Evolutionary conservation across 768 basidiomycete genomes (phyloP).

Genomic region (Sarcodon aspratus): DNA sequence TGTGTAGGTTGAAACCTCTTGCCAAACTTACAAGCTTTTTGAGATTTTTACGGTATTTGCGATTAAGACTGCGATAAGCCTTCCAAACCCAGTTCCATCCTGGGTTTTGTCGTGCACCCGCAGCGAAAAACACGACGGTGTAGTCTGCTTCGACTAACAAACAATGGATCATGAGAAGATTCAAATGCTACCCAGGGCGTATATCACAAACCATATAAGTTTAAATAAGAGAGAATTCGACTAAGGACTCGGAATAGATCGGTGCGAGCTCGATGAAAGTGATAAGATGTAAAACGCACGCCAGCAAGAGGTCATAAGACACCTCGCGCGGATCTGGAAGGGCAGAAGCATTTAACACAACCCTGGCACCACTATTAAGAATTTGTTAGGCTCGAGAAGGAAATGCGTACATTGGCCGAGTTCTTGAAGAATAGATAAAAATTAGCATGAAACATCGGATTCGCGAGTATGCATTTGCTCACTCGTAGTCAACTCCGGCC

Average conservation of each 20-base stretch:
- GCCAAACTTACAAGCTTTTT: constrained; percentile 55
- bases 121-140: constrained; percentile 78
- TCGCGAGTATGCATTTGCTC: constrained; percentile 16
- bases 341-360: constrained; percentile 73
- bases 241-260: constrained; percentile 24
- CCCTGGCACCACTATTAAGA: constrained; percentile 32
- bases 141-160: constrained; percentile 76
- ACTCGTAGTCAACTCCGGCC: constrained; percentile 88
- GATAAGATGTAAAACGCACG: constrained; percentile 32
- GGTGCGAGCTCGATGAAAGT: constrained; percentile 4
- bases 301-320: constrained; percentile 65
- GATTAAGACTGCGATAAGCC: constrained; percentile 67
- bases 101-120: constrained; percentile 63
- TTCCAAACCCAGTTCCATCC: constrained; percentile 91
- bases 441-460: not conserved
- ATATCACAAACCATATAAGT: constrained; percentile 58
- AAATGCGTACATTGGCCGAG: constrained; percentile 67
- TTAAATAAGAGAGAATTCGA: constrained; percentile 66
- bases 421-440: constrained; percentile 30
- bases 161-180: not conserved
- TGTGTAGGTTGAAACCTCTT: not conserved
- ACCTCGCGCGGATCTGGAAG: constrained; percentile 71
- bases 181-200: too few species aligned
- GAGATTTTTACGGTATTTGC: constrained; percentile 82
- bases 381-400: not conserved